Evolutionary conservation across 2,329 filamentous ascomycete genomes (phyloP).

Genomic region (Penicillium sp.): DNA sequence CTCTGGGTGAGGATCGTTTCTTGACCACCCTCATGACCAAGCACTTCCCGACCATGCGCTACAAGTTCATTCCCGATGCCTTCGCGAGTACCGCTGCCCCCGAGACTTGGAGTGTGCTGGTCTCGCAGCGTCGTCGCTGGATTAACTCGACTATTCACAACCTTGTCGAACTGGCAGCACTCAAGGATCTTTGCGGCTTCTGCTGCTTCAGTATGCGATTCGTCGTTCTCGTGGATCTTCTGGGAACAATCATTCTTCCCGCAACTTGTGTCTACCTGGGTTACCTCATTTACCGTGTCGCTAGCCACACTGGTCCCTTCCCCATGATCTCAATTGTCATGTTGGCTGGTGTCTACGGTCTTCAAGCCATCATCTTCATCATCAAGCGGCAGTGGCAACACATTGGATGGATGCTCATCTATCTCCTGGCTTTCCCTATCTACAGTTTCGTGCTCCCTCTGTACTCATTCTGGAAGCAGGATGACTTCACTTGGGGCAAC

Average conservation of each 20-base stretch:
- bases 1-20: constrained; percentile 95
- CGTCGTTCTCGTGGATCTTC: constrained; percentile 90
- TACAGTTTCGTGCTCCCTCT: constrained; percentile 89
- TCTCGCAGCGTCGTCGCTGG: constrained; percentile 98
- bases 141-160: constrained; percentile 99
- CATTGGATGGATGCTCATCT: constrained; percentile 99
- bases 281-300: constrained; percentile 83
- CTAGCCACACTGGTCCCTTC: constrained; percentile 73
- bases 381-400: constrained; percentile 98
- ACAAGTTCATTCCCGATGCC: constrained; percentile 93
- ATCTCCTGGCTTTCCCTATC: constrained; percentile 91
- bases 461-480: constrained; percentile 99
- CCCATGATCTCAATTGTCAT: constrained; percentile 88
- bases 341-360: constrained; percentile 88
- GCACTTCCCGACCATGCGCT: constrained; percentile 93
- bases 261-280: constrained; percentile 85
- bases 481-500: constrained; percentile 99
- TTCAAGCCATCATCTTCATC: constrained; percentile 95
- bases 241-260: constrained; percentile 89
- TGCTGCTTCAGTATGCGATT: constrained; percentile 99
- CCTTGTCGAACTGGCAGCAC: constrained; percentile 83
- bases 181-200: constrained; percentile 96
- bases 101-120: constrained; percentile 88
- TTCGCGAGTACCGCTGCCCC: constrained; percentile 93
- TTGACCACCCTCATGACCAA: constrained; percentile 98